Evolutionary conservation across 148 eudicot genomes (phyloP).

Genomic region (Polygonum aviculare): DNA sequence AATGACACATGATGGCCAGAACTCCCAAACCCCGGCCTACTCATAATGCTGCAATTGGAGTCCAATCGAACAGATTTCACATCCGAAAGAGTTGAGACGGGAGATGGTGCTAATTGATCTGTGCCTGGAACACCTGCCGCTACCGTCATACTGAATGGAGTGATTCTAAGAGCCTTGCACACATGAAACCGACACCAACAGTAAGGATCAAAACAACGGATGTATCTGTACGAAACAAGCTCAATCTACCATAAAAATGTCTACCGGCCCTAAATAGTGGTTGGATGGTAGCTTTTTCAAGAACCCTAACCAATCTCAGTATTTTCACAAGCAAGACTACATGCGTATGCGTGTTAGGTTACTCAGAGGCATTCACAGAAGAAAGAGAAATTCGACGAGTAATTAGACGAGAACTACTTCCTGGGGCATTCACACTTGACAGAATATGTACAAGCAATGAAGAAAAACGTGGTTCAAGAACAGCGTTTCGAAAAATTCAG

Average conservation of each 20-base stretch:
- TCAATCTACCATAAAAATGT: not conserved
- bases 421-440: too few species aligned
- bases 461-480: not conserved
- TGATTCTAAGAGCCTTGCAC: constrained; percentile 1
- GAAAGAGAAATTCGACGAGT: not conserved
- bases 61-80: constrained; percentile 28
- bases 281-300: too few species aligned
- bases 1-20: constrained; percentile 45
- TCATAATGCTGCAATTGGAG: constrained; percentile 36
- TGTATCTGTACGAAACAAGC: not conserved
- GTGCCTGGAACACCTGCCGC: constrained; percentile 19
- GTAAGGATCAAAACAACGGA: not conserved
- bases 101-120: constrained; percentile 23
- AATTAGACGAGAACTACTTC: not conserved
- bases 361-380: not conserved
- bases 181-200: not conserved
- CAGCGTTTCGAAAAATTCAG: not conserved
- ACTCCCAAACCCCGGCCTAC: constrained; percentile 66
- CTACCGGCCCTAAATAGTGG: not conserved
- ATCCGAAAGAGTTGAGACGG: constrained; percentile 26
- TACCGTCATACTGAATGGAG: constrained; percentile 30
- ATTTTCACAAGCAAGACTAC: not conserved
- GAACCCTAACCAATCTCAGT: not conserved
- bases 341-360: not conserved
- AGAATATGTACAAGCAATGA: too few species aligned